Percentiles rank a stretch among this genome's conserved stretches.
phyloP scores from a whole-genome alignment of 225 moss, liverwort and hornwort species.

The Sphagnum contortum region DNA sequence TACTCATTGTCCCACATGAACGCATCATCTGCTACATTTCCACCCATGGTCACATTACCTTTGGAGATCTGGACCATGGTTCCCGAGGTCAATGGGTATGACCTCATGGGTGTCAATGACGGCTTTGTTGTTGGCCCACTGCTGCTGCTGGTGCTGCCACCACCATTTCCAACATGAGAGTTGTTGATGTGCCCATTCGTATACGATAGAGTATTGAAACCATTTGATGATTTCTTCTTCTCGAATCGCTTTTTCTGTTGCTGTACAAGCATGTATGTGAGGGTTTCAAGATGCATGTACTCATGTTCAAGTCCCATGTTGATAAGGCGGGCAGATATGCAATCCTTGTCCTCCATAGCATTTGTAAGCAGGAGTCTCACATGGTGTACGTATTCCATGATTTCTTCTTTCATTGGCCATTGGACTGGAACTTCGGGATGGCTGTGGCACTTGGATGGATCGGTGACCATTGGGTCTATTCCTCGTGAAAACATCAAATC shows the following conservation, averaged over 20 bases:
- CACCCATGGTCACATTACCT: conserved; percentile 43
- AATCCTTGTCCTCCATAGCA: conserved; percentile 13
- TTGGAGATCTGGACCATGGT: conserved; percentile 38
- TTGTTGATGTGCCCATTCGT: not conserved
- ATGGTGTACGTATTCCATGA: conserved; percentile 35
- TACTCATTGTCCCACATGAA: conserved; percentile 92
- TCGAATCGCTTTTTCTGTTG: conserved; percentile 58
- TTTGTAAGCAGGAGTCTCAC: conserved; percentile 21
- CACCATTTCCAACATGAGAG: not conserved
- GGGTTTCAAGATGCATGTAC: conserved; percentile 82
- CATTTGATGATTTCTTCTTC: conserved; percentile 25
- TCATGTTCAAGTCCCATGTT: conserved; percentile 67
- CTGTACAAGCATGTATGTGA: conserved; percentile 77
- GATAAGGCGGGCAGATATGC: conserved; percentile 7
- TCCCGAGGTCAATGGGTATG: conserved; percentile 1
- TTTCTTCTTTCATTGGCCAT: conserved; percentile 50
- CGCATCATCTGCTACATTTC: conserved; percentile 15
- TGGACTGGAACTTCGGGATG: conserved; percentile 61
- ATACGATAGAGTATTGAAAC: not conserved
- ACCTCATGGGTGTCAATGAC: not conserved
- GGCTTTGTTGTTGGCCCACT: not conserved
- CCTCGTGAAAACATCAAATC: conserved; percentile 86
- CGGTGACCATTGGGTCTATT: conserved; percentile 62
- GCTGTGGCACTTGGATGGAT: conserved; percentile 64
- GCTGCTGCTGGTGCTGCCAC: not conserved